These are phyloP conservation scores for Bruguiera hainesii DNA, from an alignment of 441 rosid species.

Conservation along the genomic window DNA sequence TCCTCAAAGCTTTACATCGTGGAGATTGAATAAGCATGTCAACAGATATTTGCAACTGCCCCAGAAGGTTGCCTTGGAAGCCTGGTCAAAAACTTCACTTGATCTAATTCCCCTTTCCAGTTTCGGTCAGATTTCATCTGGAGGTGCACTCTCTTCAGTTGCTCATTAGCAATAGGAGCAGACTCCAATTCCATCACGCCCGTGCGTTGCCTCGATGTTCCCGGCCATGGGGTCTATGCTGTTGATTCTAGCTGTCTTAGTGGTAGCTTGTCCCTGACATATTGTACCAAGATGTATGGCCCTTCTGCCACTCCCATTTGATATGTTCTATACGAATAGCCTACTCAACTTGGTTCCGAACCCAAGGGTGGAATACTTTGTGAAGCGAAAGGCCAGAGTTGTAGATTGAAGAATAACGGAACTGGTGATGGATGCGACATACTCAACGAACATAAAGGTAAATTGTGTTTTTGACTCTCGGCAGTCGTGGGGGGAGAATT, in stretches of 20 bases:
- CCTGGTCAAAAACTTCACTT: no score
- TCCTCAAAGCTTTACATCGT: no score
- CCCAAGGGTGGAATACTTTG: conserved; percentile 17
- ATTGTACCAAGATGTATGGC: conserved; percentile 21
- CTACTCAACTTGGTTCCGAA: conserved; percentile 2
- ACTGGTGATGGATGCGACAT: no score
- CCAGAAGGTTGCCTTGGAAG: background rate
- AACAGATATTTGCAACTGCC: background rate
- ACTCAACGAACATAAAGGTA: no score
- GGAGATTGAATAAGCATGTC: background rate
- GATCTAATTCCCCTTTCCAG: no score
- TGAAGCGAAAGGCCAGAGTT: conserved; percentile 11
- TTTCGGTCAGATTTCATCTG: no score
- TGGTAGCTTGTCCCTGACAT: background rate
- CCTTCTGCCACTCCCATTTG: background rate
- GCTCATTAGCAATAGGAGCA: no score
- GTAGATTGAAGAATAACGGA: conserved; percentile 18
- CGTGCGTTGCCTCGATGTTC: conserved; percentile 7
- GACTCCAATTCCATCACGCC: no score
- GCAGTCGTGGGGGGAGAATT: no score
- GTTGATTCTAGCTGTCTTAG: accelerated
- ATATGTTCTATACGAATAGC: background rate
- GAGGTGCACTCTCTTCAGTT: no score
- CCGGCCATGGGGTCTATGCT: background rate
- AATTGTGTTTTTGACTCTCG: no score